Conservation (phyloP, 768 basidiomycete species). For the Vararia minispora region DNA sequence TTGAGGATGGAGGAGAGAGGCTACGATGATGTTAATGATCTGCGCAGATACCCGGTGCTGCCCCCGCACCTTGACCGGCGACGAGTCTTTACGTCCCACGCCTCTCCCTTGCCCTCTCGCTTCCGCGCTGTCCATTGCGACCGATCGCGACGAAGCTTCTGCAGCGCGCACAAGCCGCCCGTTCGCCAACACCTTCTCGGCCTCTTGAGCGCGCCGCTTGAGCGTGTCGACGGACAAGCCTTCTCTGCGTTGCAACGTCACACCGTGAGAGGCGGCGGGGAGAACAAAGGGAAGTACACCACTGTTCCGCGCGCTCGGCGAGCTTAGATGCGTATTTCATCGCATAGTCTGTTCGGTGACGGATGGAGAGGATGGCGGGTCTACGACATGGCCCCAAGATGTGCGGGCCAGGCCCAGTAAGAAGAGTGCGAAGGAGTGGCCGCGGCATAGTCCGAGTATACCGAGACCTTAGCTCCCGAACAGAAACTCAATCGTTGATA, state of each 20-base stretch:
- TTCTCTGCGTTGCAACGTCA: conserved; percentile 3
- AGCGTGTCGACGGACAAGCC: conserved; percentile 9
- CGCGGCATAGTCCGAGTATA: too few species aligned
- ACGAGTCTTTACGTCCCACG: conserved; percentile 43
- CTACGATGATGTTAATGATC: conserved; percentile 27
- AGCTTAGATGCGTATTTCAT: conserved; percentile 64
- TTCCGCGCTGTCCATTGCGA: neutral
- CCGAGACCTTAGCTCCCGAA: too few species aligned
- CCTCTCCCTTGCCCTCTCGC: conserved; percentile 6
- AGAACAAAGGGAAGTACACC: conserved; percentile 22
- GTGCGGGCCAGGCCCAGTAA: too few species aligned
- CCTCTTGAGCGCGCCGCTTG: conserved; percentile 1
- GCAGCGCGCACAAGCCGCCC: conserved; percentile 7
- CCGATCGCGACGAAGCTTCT: conserved; percentile 10
- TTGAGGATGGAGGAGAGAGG: conserved; percentile 77
- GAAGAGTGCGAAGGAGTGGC: too few species aligned
- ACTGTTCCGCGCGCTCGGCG: conserved; percentile 52
- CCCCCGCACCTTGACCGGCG: conserved; percentile 49
- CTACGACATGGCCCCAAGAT: too few species aligned
- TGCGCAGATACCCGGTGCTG: neutral
- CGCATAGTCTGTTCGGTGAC: conserved; percentile 27
- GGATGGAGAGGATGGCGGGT: too few species aligned
- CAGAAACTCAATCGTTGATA: too few species aligned
- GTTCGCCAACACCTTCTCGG: conserved; percentile 5
- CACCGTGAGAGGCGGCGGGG: conserved; percentile 3